Conservation (phyloP, 371 early-diverging fungal genomes). For the Phascolomyces articulosus region DNA sequence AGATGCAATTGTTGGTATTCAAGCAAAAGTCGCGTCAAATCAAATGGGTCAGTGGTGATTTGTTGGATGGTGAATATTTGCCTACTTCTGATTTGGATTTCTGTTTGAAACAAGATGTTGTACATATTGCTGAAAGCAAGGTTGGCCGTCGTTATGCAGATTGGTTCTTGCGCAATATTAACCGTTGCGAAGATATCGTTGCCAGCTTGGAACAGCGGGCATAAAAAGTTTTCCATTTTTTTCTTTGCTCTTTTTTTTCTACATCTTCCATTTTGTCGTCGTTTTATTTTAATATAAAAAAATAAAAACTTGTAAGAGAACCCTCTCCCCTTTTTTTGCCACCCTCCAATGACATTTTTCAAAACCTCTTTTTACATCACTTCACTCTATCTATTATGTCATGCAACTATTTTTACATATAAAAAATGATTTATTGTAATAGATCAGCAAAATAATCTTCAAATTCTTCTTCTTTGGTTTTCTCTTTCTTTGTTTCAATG, state of each 20-base stretch:
- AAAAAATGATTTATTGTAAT: constrained; percentile 23
- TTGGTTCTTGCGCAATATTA: constrained; percentile 93
- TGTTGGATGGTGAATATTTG: constrained; percentile 81
- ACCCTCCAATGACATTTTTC: too few species aligned
- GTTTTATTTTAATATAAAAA: too few species aligned
- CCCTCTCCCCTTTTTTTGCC: too few species aligned
- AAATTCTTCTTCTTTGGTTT: constrained; percentile 47
- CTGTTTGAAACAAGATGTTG: constrained; percentile 89
- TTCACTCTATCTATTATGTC: too few species aligned
- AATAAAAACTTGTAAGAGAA: too few species aligned
- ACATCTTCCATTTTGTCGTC: too few species aligned
- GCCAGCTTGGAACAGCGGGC: constrained; percentile 46
- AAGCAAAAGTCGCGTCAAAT: constrained; percentile 93
- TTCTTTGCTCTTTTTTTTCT: too few species aligned
- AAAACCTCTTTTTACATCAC: too few species aligned
- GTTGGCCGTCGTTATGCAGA: constrained; percentile 92
- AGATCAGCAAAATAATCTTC: constrained; percentile 55
- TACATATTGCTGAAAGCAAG: constrained; percentile 93
- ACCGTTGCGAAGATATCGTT: constrained; percentile 79
- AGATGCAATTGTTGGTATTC: constrained; percentile 85
- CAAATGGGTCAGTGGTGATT: constrained; percentile 74
- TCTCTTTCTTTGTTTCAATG: constrained; percentile 36
- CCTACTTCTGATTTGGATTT: constrained; percentile 90
- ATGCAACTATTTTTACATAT: not conserved
- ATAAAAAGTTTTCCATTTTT: not conserved